Conservation (phyloP, 2,329 filamentous ascomycete species). For the Trichoderma oligosporum region DNA sequence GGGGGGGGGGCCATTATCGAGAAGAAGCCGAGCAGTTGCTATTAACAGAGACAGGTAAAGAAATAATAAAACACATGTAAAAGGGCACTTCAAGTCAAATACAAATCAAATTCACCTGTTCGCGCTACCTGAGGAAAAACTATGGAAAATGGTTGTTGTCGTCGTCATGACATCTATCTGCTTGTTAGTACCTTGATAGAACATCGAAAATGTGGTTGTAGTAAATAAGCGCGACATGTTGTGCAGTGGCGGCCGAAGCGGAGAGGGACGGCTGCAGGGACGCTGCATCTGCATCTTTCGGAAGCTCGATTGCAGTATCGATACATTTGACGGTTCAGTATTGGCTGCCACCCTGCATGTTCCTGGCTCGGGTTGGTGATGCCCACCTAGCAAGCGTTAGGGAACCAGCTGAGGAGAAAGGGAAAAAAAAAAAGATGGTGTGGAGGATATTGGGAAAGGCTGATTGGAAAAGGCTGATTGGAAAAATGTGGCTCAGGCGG, state of each 20-base stretch:
- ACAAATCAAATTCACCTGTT: no score
- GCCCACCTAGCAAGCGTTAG: background rate
- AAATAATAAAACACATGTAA: background rate
- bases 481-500: conserved; percentile 7
- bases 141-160: no score
- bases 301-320: background rate
- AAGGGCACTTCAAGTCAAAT: no score
- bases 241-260: conserved; percentile 3
- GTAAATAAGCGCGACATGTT: conserved; percentile 9
- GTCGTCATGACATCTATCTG: no score
- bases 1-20: no score
- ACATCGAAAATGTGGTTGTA: background rate
- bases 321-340: conserved; percentile 1
- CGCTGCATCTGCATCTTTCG: conserved; percentile 19
- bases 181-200: no score
- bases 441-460: background rate
- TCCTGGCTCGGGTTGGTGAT: conserved; percentile 5
- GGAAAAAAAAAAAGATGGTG: background rate
- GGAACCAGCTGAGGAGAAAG: background rate
- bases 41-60: background rate
- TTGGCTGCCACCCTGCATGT: conserved; percentile 2
- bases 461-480: background rate
- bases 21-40: no score
- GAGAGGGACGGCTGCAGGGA: conserved; percentile 20
- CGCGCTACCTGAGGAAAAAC: no score